Evolutionary conservation across 176 grass and related monocot species (phyloP).

Genomic region (Triticum timopheevii): DNA sequence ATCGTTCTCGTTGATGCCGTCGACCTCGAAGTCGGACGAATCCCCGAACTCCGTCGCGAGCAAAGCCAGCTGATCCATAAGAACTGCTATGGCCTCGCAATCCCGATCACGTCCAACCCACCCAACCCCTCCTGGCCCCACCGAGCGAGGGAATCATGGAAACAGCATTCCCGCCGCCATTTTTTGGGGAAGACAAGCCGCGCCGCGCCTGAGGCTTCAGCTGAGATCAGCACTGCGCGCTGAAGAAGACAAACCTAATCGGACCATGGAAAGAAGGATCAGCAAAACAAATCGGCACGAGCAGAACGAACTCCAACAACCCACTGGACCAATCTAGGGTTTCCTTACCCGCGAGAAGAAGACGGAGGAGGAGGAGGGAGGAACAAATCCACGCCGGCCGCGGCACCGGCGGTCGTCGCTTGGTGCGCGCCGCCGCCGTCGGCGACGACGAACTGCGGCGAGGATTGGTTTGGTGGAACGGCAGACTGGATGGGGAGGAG

Average conservation of each 20-base stretch:
- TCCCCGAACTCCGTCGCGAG: constrained; percentile 55
- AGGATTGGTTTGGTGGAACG: neutral
- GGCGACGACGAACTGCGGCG: neutral
- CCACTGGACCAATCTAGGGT: neutral
- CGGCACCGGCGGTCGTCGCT: neutral
- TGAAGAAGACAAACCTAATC: neutral
- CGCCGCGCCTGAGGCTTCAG: neutral
- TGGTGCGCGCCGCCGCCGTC: neutral
- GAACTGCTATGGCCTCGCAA: neutral
- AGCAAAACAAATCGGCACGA: neutral
- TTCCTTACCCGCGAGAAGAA: neutral
- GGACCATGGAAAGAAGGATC: neutral
- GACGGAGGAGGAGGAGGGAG: neutral
- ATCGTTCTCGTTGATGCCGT: constrained; percentile 78
- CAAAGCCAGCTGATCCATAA: constrained; percentile 73
- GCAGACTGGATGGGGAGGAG: neutral
- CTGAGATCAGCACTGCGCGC: neutral
- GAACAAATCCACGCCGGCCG: neutral
- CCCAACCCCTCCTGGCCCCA: constrained; percentile 4
- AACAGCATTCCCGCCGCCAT: neutral
- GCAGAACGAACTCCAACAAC: neutral
- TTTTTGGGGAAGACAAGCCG: neutral
- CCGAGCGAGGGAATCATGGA: neutral
- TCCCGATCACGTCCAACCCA: neutral
- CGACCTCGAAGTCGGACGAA: constrained; percentile 69